phyloP scores from a whole-genome alignment of 2,329 filamentous ascomycete genomes.

The Monosporascus sp. region DNA sequence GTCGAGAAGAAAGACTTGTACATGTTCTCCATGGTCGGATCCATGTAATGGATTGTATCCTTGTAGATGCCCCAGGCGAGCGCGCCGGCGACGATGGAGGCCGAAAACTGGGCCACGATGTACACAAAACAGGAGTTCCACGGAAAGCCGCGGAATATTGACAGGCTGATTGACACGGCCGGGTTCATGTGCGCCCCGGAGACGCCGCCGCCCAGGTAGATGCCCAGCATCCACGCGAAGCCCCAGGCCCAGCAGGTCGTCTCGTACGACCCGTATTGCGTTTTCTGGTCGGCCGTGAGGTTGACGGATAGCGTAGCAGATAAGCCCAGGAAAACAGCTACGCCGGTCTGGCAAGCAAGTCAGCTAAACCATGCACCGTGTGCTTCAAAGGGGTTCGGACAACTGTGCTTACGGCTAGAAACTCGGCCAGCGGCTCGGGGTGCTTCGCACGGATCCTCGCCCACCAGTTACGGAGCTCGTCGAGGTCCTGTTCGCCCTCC shows the following conservation, averaged over 20 bases:
- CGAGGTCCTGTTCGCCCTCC: conserved; percentile 12
- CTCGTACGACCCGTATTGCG: conserved; percentile 20
- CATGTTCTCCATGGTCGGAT: conserved; percentile 22
- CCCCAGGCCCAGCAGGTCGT: conserved; percentile 24
- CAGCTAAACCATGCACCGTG: neutral
- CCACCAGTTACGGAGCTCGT: conserved; percentile 22
- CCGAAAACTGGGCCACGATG: conserved; percentile 23
- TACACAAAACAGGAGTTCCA: conserved; percentile 29
- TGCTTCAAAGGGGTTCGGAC: neutral
- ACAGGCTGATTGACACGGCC: conserved; percentile 28
- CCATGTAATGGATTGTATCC: conserved; percentile 24
- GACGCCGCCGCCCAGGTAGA: conserved; percentile 22
- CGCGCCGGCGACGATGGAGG: conserved; percentile 21
- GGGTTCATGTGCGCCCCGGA: conserved; percentile 27
- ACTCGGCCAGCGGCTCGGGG: conserved; percentile 21
- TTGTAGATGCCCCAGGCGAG: conserved; percentile 24
- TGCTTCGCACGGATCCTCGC: conserved; percentile 19
- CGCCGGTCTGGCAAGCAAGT: conserved; percentile 10
- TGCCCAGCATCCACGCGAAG: conserved; percentile 25
- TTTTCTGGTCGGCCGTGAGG: conserved; percentile 14
- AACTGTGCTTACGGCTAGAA: conserved; percentile 13
- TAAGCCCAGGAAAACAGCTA: conserved; percentile 20
- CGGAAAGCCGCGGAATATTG: conserved; percentile 31
- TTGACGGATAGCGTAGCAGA: conserved; percentile 19
- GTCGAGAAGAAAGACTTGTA: conserved; percentile 28